Evolutionary conservation across 306 rosid species (phyloP).

Genomic region (Betula pendula): DNA sequence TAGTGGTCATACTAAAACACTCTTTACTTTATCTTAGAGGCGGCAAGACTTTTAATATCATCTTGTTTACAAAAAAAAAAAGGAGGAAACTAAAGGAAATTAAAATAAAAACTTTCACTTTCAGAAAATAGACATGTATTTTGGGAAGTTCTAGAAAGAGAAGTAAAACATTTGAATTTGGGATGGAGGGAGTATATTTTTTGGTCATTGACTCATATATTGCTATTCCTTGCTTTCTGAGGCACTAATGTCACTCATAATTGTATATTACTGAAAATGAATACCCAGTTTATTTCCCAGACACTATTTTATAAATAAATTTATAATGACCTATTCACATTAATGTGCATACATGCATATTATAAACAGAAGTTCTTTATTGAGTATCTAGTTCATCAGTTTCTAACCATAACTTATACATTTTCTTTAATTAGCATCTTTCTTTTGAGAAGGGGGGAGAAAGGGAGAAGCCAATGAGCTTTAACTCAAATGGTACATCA

Average conservation of each 20-base stretch:
- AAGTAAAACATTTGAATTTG: neutral
- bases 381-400: neutral
- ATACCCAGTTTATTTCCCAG: neutral
- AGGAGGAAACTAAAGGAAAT: no score
- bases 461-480: neutral
- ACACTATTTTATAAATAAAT: neutral
- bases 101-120: no score
- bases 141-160: neutral
- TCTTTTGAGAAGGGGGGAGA: neutral
- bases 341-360: neutral
- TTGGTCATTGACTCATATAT: neutral
- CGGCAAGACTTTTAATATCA: no score
- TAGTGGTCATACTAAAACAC: neutral
- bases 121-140: neutral
- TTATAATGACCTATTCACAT: neutral
- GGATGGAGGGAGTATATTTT: neutral
- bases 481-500: no score
- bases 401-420: neutral
- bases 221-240: neutral
- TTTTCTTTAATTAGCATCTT: neutral
- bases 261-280: neutral
- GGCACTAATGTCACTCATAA: neutral
- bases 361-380: neutral
- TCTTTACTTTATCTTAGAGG: no score
- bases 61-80: no score